Conservation (phyloP, 1,139 yeast genomes). For the Yamadazyma aaseri region DNA sequence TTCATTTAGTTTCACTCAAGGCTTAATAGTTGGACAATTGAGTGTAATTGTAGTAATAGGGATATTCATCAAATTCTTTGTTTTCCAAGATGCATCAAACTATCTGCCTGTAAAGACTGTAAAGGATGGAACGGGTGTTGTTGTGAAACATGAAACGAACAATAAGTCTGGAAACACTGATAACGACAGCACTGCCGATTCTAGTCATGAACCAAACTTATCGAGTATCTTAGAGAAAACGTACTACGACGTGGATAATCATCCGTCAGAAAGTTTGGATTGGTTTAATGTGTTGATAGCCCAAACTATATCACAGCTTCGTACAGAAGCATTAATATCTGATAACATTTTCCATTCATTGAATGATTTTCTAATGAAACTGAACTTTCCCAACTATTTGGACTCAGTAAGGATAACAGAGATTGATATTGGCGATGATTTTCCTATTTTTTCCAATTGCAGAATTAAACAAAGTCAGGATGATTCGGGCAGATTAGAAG, state of each 20-base stretch:
- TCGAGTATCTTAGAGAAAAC: conserved; percentile 77
- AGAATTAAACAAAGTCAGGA: conserved; percentile 64
- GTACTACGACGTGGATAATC: conserved; percentile 85
- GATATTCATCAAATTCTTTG: conserved; percentile 80
- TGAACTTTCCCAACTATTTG: conserved; percentile 72
- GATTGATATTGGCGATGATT: conserved; percentile 91
- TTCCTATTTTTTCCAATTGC: conserved; percentile 93
- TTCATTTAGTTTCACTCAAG: conserved; percentile 72
- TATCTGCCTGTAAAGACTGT: conserved; percentile 32
- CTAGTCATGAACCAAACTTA: conserved; percentile 17
- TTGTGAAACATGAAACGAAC: conserved; percentile 33
- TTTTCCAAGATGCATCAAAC: conserved; percentile 70
- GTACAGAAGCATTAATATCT: conserved; percentile 80
- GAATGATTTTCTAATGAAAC: conserved; percentile 50
- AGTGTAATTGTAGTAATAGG: conserved; percentile 76
- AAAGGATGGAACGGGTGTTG: conserved; percentile 37
- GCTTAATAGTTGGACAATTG: conserved; percentile 78
- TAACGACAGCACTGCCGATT: conserved; percentile 23
- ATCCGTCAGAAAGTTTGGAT: conserved; percentile 86
- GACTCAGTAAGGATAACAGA: conserved; percentile 81
- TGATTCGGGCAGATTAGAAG: conserved; percentile 63
- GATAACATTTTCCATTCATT: conserved; percentile 83
- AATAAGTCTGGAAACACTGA: conserved; percentile 20
- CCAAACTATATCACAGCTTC: conserved; percentile 80
- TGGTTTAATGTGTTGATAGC: conserved; percentile 97